Conservation (phyloP, 2,329 filamentous ascomycete genomes). For the Myriangium duriaei region DNA sequence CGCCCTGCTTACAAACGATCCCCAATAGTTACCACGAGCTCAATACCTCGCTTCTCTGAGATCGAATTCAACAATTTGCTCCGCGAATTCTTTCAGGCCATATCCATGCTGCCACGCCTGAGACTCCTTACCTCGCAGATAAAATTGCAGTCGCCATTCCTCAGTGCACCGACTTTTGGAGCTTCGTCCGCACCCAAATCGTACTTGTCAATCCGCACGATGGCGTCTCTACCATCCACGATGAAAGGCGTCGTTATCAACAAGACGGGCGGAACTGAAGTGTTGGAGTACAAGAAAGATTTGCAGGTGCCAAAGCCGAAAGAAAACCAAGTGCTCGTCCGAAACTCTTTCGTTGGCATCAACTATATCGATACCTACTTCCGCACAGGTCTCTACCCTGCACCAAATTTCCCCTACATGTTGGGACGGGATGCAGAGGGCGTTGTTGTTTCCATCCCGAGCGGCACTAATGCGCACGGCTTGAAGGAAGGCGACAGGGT, state of each 20-base stretch:
- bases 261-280: slow-evolving; percentile 59
- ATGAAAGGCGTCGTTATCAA: slow-evolving; percentile 65
- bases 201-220: slow-evolving; percentile 17
- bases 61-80: too few relatives aligned
- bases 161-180: too few relatives aligned
- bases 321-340: slow-evolving; percentile 64
- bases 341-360: slow-evolving; percentile 67
- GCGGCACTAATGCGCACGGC: slow-evolving; percentile 39
- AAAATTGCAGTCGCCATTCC: too few relatives aligned
- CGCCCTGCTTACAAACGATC: too few relatives aligned
- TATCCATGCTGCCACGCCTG: too few relatives aligned
- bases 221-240: slow-evolving; percentile 46
- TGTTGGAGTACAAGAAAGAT: slow-evolving; percentile 58
- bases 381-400: slow-evolving; percentile 67
- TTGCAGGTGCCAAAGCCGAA: slow-evolving; percentile 56
- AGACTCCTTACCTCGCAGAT: too few relatives aligned
- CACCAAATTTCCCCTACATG: slow-evolving; percentile 55
- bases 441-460: slow-evolving; percentile 47
- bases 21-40: too few relatives aligned
- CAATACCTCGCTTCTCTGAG: too few relatives aligned
- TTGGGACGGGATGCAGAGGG: slow-evolving; percentile 73
- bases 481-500: slow-evolving; percentile 58
- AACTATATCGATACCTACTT: slow-evolving; percentile 93
- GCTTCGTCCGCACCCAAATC: slow-evolving; percentile 10
- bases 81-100: too few relatives aligned